Conservation (phyloP, 805 yeast genomes). For the Pichia kluyveri region DNA sequence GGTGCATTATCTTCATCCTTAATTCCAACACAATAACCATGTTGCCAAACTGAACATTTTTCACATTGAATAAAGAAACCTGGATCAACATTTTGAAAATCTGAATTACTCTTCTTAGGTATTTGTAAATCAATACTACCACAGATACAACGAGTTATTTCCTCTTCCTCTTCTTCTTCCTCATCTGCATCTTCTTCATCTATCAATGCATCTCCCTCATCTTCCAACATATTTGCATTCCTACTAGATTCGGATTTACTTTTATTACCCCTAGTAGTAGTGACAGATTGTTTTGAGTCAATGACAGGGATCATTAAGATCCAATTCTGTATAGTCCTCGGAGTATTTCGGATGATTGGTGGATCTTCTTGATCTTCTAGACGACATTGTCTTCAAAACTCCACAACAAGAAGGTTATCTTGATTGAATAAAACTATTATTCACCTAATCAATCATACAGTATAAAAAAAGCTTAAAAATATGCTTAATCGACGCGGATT, state of each 20-base stretch:
- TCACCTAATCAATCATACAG: too few species aligned
- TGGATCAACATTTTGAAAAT: slow-evolving; percentile 33
- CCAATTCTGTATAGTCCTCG: slow-evolving; percentile 10
- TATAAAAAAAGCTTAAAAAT: background rate
- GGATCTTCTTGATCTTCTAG: slow-evolving; percentile 25
- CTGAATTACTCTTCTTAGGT: slow-evolving; percentile 20
- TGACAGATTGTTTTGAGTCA: background rate
- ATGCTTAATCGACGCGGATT: background rate
- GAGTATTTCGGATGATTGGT: slow-evolving; percentile 12
- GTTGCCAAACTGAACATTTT: slow-evolving; percentile 93
- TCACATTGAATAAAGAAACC: slow-evolving; percentile 83
- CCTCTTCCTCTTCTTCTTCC: slow-evolving; percentile 20
- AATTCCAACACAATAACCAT: slow-evolving; percentile 91
- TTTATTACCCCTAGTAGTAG: too few species aligned
- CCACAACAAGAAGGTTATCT: background rate
- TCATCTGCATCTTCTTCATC: slow-evolving; percentile 19
- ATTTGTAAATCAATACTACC: slow-evolving; percentile 37
- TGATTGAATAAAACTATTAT: too few species aligned
- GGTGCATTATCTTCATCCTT: slow-evolving; percentile 68
- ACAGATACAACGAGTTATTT: slow-evolving; percentile 48
- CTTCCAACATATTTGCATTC: background rate
- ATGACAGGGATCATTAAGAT: background rate
- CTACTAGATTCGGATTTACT: too few species aligned
- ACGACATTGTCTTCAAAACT: slow-evolving; percentile 13
- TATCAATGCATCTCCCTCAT: slow-evolving; percentile 12